These are phyloP conservation scores for Tremella mesenterica DNA, from an alignment of 768 basidiomycete species.

Conservation along the genomic window DNA sequence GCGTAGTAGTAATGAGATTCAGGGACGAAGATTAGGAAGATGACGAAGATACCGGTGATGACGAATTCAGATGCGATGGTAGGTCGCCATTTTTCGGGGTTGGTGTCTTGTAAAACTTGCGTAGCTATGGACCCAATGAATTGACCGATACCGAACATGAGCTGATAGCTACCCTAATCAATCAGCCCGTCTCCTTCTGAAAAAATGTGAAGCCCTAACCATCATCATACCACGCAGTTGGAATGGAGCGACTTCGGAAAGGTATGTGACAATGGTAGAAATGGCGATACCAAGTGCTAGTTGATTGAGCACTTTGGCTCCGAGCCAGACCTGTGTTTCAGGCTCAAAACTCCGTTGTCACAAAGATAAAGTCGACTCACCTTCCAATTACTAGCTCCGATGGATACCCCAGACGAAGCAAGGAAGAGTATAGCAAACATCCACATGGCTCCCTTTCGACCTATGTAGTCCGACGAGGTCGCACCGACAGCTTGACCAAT, in stretches of 20 bases:
- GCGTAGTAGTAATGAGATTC: slow-evolving; percentile 17
- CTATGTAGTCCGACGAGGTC: slow-evolving; percentile 10
- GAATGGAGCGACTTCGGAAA: slow-evolving; percentile 20
- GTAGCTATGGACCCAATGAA: slow-evolving; percentile 13
- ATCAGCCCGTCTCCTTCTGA: no score
- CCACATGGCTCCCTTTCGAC: slow-evolving; percentile 17
- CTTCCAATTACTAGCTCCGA: neutral
- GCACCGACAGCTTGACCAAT: slow-evolving; percentile 21
- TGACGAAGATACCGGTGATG: slow-evolving; percentile 19
- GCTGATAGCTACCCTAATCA: slow-evolving; percentile 12
- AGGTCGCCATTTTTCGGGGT: slow-evolving; percentile 12
- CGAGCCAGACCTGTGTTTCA: slow-evolving; percentile 10
- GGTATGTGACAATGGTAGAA: slow-evolving; percentile 17
- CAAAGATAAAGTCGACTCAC: no score
- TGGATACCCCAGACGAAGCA: neutral
- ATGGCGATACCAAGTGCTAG: slow-evolving; percentile 20
- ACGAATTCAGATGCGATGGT: slow-evolving; percentile 18
- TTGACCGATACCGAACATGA: slow-evolving; percentile 13
- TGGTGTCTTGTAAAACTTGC: slow-evolving; percentile 1
- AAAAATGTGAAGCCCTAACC: no score
- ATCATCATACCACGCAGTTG: slow-evolving; percentile 23
- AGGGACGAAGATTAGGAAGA: slow-evolving; percentile 11
- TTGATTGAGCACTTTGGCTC: slow-evolving; percentile 10
- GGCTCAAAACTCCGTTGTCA: no score
- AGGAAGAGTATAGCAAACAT: neutral